phyloP scores from a whole-genome alignment of 2,329 filamentous ascomycete species.

The Hirsutella thompsonii region DNA sequence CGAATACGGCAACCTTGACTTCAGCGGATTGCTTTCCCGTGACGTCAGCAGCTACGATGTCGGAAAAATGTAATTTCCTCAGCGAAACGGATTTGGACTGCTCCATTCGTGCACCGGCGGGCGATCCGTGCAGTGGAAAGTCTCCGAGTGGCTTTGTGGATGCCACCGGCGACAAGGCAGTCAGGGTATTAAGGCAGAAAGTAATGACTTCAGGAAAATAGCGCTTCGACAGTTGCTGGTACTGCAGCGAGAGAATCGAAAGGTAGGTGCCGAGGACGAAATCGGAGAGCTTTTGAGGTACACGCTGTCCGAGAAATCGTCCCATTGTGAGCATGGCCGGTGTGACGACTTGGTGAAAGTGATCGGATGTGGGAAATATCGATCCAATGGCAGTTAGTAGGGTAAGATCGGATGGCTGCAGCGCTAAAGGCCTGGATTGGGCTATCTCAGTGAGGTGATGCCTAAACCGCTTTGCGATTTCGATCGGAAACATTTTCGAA shows the following conservation, averaged over 20 bases:
- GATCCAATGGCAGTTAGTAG: conserved; percentile 73
- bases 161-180: conserved; percentile 47
- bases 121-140: conserved; percentile 49
- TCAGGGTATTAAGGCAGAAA: conserved; percentile 65
- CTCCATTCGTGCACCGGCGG: conserved; percentile 35
- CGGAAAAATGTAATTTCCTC: conserved; percentile 45
- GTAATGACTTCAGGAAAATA: conserved; percentile 83
- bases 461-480: conserved; percentile 67
- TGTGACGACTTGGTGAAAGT: conserved; percentile 91
- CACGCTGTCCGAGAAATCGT: conserved; percentile 69
- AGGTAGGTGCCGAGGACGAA: conserved; percentile 65
- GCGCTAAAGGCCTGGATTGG: conserved; percentile 33
- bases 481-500: conserved; percentile 70
- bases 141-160: conserved; percentile 31
- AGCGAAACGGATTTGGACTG: conserved; percentile 24
- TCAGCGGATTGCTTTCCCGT: conserved; percentile 18
- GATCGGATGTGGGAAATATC: conserved; percentile 90
- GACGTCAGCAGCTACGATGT: conserved; percentile 31
- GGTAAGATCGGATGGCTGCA: conserved; percentile 58
- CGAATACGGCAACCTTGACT: conserved; percentile 45
- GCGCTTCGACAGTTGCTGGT: conserved; percentile 70
- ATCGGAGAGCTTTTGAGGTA: conserved; percentile 51
- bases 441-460: conserved; percentile 50
- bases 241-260: conserved; percentile 67
- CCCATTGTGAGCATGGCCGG: conserved; percentile 78